These are phyloP conservation scores for Cercospora nicotianae DNA, from an alignment of 2,329 filamentous ascomycete genomes.

Conservation along the genomic window DNA sequence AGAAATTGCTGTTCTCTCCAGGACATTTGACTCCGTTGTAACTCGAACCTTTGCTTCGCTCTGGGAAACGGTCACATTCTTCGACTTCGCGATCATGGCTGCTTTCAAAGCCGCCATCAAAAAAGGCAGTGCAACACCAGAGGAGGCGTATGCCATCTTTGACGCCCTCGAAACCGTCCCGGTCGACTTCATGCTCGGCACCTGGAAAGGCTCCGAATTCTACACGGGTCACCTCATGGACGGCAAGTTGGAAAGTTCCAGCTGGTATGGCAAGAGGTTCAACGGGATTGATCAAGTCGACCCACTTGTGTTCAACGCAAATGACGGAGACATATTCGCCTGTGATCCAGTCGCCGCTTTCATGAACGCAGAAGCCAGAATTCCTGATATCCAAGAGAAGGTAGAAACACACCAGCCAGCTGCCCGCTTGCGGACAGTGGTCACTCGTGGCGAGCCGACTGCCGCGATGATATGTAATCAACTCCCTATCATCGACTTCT, in stretches of 20 bases:
- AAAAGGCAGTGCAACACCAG: not conserved
- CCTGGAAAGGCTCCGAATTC: not conserved
- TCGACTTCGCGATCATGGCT: not conserved
- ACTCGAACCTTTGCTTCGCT: not conserved
- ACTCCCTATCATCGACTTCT: not conserved
- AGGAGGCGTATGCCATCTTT: not conserved
- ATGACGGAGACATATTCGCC: not conserved
- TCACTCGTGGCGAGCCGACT: not conserved
- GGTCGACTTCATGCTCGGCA: not conserved
- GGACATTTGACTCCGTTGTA: not conserved
- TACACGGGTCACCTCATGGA: not conserved
- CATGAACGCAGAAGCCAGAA: not conserved
- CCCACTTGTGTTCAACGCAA: not conserved
- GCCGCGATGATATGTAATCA: not conserved
- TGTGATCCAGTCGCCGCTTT: not conserved
- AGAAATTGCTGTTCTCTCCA: too few species aligned
- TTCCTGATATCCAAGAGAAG: not conserved
- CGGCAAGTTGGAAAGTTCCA: not conserved
- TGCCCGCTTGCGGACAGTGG: not conserved
- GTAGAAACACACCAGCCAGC: not conserved
- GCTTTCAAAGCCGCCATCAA: not conserved
- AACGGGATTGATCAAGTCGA: not conserved
- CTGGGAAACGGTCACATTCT: not conserved
- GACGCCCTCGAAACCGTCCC: not conserved
- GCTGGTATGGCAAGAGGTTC: not conserved